Percentiles rank a stretch among this genome's conserved stretches.
Conservation (phyloP, 495 filamentous ascomycete species). For the Margaritispora aquatica region DNA sequence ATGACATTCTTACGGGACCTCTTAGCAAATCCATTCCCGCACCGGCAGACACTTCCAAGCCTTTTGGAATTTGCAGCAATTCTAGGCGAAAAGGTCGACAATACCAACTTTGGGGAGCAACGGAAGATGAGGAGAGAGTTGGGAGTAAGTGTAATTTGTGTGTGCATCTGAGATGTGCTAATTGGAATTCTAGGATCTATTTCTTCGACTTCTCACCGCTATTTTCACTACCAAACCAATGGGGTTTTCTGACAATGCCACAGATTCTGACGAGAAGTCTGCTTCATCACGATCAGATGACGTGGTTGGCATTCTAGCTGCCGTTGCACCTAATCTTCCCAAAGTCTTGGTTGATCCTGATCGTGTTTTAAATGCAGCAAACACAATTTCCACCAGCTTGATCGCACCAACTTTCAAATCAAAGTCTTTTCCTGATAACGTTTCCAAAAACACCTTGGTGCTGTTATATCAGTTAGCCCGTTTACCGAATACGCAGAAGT, state of each 20-base stretch:
- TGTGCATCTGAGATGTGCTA: conserved; percentile 21
- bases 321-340: conserved; percentile 75
- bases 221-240: conserved; percentile 84
- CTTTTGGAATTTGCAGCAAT: conserved; percentile 85
- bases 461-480: conserved; percentile 72
- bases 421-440: conserved; percentile 81
- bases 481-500: conserved; percentile 72
- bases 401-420: conserved; percentile 78
- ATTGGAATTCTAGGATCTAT: conserved; percentile 63
- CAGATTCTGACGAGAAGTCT: conserved; percentile 24
- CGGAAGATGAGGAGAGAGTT: conserved; percentile 89
- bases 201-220: conserved; percentile 79
- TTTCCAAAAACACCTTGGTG: conserved; percentile 61
- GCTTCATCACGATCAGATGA: conserved; percentile 55
- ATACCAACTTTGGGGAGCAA: conserved; percentile 97
- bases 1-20: conserved; percentile 86
- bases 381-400: conserved; percentile 74
- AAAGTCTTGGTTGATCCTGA: conserved; percentile 83
- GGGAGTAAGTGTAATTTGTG: conserved; percentile 53
- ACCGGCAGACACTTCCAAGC: conserved; percentile 81
- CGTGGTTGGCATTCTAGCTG: conserved; percentile 70
- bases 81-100: conserved; percentile 88
- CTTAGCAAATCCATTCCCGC: conserved; percentile 88
- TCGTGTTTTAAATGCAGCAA: conserved; percentile 68
- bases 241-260: conserved; percentile 42